Base-by-base conservation (phyloP, 2,329 filamentous ascomycete genomes). In the Westerdykella aurantiaca region DNA sequence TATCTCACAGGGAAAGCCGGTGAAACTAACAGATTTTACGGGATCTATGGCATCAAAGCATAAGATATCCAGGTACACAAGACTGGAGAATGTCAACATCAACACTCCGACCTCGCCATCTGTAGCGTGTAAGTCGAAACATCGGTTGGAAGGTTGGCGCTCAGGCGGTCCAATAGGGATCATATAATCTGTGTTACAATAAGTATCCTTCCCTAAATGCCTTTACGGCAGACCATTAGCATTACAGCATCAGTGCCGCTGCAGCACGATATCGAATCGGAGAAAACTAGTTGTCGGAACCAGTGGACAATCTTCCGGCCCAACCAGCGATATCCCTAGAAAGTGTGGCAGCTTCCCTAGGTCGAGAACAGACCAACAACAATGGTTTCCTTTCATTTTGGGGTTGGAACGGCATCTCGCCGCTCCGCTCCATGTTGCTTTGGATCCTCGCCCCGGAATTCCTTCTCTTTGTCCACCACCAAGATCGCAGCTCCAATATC, bases 381-480 rank as follows among this genome's bases (percentile, higher is more conserved):
- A 34, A 6, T 34, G 33, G 33, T 17, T 34, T n/a, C 6, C 33
- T 34, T 34, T 17, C 6, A 34, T 13, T 34, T 34, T 13, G 12
- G 33, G 33, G 33, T 31, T 31, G 29, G 29, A 31, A 31, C 9
- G 9, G 29, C 9, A 9, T 34, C 12, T 34, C 12, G 6, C 33
- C 33, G 13, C 16, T 34, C 33, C 33, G 33, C 33, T 34, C 16
- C 33, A 13, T 34, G 33, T 34, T 12, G 33, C 13, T 17, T 34
- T 34, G 13, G 33, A 34, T 34, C 33, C 12, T 34, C 33, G 33
- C 6, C 33, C 33, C 33, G 33, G 13, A 12, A 17, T 34, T 97
- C 91, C 76, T 96, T 95, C 60, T 88, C 82, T 44, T 79, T 75
- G 51, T 94, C 88, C 64, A 93, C 83, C 64, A 96, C 89, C 68